phyloP scores from a whole-genome alignment of 345 rosid species.

The Theobroma cacao region DNA sequence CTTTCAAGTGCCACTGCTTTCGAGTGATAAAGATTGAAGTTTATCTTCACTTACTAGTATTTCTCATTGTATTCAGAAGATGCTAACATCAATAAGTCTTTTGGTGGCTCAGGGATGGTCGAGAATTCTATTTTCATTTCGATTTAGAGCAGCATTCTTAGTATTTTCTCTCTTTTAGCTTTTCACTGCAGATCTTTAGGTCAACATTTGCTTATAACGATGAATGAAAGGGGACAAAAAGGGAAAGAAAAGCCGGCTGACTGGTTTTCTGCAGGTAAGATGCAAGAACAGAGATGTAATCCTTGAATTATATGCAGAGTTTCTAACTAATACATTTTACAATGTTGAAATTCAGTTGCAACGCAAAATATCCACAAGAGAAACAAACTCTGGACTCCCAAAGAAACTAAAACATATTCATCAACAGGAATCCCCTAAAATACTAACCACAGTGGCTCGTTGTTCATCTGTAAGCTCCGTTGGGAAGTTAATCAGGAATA shows the following conservation, averaged over 20 bases:
- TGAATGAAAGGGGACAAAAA: too few species aligned
- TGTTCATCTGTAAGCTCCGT: constrained; percentile 45
- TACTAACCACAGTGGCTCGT: constrained; percentile 35
- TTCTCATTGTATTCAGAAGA: too few species aligned
- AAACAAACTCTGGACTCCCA: background rate
- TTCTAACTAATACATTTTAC: background rate
- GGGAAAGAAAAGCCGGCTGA: too few species aligned
- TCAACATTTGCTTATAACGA: too few species aligned
- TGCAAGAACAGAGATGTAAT: background rate
- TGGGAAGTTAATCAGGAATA: constrained; percentile 54
- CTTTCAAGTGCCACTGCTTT: too few species aligned
- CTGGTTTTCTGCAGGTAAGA: too few species aligned
- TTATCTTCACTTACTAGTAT: too few species aligned
- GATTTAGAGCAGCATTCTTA: too few species aligned
- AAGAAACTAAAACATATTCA: background rate
- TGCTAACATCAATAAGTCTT: too few species aligned
- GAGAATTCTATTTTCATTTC: too few species aligned
- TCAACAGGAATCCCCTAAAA: constrained; percentile 49
- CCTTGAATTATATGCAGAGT: background rate
- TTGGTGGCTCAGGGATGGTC: too few species aligned
- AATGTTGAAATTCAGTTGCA: background rate
- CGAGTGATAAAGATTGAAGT: background rate
- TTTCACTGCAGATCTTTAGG: background rate
- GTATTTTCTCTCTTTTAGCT: background rate
- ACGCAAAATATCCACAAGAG: background rate